These are phyloP conservation scores for Pseudonectria foliicola DNA, from an alignment of 2,329 filamentous ascomycete species.

Conservation along the genomic window DNA sequence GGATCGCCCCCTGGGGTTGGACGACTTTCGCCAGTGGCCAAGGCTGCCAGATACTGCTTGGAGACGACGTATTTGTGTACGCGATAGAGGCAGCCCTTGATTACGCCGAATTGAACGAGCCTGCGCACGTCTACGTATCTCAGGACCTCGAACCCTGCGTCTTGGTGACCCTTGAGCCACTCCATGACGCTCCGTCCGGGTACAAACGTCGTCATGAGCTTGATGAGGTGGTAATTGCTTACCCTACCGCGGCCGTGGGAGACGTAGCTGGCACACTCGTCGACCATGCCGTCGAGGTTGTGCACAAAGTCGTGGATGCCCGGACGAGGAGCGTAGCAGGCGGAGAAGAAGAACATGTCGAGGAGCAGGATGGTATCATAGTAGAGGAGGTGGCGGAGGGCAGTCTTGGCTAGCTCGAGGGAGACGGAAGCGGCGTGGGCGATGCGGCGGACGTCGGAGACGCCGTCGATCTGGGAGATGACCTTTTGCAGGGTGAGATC, in stretches of 20 bases:
- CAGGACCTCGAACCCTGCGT: conserved; percentile 57
- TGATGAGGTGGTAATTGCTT: conserved; percentile 61
- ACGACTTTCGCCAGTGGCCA: conserved; percentile 47
- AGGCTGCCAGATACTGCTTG: conserved; percentile 50
- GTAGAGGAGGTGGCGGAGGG: conserved; percentile 82
- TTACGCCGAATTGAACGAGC: conserved; percentile 90
- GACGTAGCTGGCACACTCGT: conserved; percentile 84
- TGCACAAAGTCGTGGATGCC: conserved; percentile 73
- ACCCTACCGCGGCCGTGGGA: conserved; percentile 42
- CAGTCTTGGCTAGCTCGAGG: conserved; percentile 76
- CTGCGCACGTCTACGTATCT: conserved; percentile 78
- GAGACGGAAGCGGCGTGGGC: conserved; percentile 80
- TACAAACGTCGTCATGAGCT: conserved; percentile 77
- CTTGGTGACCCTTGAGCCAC: conserved; percentile 73
- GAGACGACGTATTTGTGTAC: conserved; percentile 85
- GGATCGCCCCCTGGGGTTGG: conserved; percentile 37
- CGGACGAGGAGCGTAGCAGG: conserved; percentile 76
- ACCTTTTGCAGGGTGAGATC: conserved; percentile 74
- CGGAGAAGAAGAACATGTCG: conserved; percentile 91
- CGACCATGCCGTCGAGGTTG: conserved; percentile 66
- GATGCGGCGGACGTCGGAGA: conserved; percentile 83
- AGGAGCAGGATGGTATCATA: conserved; percentile 86
- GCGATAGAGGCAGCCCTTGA: conserved; percentile 89
- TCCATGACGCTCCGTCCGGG: conserved; percentile 79
- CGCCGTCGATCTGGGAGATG: conserved; percentile 80